Conservation (phyloP, 2,329 filamentous ascomycete genomes). For the Talaromyces sp. region DNA sequence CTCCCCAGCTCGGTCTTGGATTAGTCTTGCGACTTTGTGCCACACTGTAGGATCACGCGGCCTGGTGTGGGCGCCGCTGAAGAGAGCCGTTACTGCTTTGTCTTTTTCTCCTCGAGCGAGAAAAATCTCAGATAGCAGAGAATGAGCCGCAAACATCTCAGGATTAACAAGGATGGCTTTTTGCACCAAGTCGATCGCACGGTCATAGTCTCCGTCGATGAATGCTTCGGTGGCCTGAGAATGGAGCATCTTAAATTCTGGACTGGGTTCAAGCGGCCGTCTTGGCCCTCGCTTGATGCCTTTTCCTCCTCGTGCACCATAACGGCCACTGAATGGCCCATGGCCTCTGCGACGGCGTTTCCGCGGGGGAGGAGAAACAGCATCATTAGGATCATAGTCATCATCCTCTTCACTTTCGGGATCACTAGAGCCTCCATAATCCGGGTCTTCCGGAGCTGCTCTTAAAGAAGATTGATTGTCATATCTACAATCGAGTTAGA, state of each 20-base stretch:
- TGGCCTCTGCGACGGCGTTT: constrained; percentile 28
- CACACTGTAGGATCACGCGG: constrained; percentile 53
- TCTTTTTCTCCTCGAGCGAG: constrained; percentile 51
- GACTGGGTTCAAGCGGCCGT: constrained; percentile 43
- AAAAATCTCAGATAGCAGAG: constrained; percentile 56
- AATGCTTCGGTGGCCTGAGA: constrained; percentile 46
- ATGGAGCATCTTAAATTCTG: constrained; percentile 45
- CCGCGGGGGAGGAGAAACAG: constrained; percentile 23
- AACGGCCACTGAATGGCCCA: constrained; percentile 33
- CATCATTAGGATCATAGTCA: constrained; percentile 19
- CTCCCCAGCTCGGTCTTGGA: constrained; percentile 46
- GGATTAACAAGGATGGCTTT: constrained; percentile 54
- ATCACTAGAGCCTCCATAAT: constrained; percentile 12
- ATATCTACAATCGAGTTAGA: constrained; percentile 3
- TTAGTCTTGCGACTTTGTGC: constrained; percentile 53
- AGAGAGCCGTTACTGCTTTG: constrained; percentile 53
- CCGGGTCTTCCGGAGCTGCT: background rate
- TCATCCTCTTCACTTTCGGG: constrained; percentile 22
- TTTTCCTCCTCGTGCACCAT: constrained; percentile 39
- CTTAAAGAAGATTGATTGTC: constrained; percentile 16
- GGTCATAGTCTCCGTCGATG: constrained; percentile 44
- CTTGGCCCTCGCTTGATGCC: constrained; percentile 44
- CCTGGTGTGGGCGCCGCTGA: constrained; percentile 54
- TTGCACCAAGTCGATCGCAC: constrained; percentile 40
- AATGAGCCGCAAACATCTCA: constrained; percentile 59